A percentile compares a stretch with the other conserved stretches of the same genome.
phyloP scores from a whole-genome alignment of 2,329 filamentous ascomycete genomes.

The Tolypocladium guangdongense region DNA sequence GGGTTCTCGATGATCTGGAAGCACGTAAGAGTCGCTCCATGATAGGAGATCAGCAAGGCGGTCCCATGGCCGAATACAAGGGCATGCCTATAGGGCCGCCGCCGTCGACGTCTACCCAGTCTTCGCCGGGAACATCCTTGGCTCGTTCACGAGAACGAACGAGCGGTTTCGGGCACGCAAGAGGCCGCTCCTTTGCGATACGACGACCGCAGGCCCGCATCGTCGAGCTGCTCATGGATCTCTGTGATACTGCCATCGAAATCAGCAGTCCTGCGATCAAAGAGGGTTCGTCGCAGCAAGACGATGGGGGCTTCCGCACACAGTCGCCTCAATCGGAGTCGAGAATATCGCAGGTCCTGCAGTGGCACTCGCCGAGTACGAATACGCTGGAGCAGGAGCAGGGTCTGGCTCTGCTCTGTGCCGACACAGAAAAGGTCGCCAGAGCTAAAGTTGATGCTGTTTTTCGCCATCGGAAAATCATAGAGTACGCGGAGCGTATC shows the following conservation, averaged over 20 bases:
- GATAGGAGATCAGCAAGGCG: conserved; percentile 39
- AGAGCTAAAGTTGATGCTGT: conserved; percentile 89
- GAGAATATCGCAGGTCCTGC: conserved; percentile 82
- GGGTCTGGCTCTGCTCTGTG: conserved; percentile 74
- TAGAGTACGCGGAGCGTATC: conserved; percentile 94
- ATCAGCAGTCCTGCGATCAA: conserved; percentile 92
- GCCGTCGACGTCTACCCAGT: conserved; percentile 57
- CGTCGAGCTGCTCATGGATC: conserved; percentile 85
- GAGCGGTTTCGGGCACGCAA: conserved; percentile 65
- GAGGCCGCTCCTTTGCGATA: conserved; percentile 82
- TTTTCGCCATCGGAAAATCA: conserved; percentile 78
- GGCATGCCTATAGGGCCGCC: conserved; percentile 72
- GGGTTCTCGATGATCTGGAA: conserved; percentile 85
- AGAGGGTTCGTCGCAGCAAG: conserved; percentile 53
- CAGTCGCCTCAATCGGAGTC: conserved; percentile 95
- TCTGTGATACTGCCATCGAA: conserved; percentile 92
- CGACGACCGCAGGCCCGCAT: conserved; percentile 84
- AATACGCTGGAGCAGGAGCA: conserved; percentile 91
- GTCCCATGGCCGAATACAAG: conserved; percentile 71
- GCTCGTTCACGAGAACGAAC: conserved; percentile 64
- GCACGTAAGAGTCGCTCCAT: conserved; percentile 57
- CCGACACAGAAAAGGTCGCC: conserved; percentile 77
- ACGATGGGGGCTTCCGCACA: conserved; percentile 70
- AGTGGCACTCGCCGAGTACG: conserved; percentile 91
- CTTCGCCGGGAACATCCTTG: conserved; percentile 61